Evolutionary conservation across 1,284 basidiomycete genomes (phyloP).

Genomic region (Baeospora myosura): DNA sequence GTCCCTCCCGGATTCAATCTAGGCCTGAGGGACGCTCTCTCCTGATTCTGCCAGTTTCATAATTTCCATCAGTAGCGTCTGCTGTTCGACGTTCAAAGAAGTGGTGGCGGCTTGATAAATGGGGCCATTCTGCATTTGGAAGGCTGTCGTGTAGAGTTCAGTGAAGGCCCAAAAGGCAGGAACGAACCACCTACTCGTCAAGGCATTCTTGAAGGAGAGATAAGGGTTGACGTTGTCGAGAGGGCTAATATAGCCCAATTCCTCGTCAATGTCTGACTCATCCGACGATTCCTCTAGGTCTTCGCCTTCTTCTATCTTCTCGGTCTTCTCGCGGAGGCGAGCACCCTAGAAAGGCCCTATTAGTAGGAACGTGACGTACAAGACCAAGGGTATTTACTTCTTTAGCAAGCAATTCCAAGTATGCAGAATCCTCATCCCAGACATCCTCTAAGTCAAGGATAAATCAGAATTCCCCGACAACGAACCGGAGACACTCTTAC

Average conservation of each 20-base stretch:
- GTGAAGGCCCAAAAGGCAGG: slow-evolving; percentile 3
- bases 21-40: neutral
- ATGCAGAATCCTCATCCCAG: slow-evolving; percentile 79
- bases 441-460: slow-evolving; percentile 50
- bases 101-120: slow-evolving; percentile 69
- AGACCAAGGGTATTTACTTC: slow-evolving; percentile 41
- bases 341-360: slow-evolving; percentile 40
- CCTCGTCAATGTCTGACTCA: slow-evolving; percentile 63
- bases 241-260: slow-evolving; percentile 74
- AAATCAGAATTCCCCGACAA: slow-evolving; percentile 2
- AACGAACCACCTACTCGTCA: slow-evolving; percentile 46
- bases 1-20: no score
- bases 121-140: slow-evolving; percentile 63
- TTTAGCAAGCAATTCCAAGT: slow-evolving; percentile 73
- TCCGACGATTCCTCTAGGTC: slow-evolving; percentile 47
- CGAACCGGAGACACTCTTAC: slow-evolving; percentile 24
- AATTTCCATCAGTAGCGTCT: slow-evolving; percentile 74
- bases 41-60: slow-evolving; percentile 52
- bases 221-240: slow-evolving; percentile 71
- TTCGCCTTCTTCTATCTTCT: slow-evolving; percentile 30
- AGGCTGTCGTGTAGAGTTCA: slow-evolving; percentile 33
- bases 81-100: slow-evolving; percentile 60
- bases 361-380: slow-evolving; percentile 7
- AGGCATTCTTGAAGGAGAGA: slow-evolving; percentile 62
- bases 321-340: slow-evolving; percentile 57